phyloP scores from a whole-genome alignment of 352 stramenopile genomes.

The Phytopythium mirpurense region DNA sequence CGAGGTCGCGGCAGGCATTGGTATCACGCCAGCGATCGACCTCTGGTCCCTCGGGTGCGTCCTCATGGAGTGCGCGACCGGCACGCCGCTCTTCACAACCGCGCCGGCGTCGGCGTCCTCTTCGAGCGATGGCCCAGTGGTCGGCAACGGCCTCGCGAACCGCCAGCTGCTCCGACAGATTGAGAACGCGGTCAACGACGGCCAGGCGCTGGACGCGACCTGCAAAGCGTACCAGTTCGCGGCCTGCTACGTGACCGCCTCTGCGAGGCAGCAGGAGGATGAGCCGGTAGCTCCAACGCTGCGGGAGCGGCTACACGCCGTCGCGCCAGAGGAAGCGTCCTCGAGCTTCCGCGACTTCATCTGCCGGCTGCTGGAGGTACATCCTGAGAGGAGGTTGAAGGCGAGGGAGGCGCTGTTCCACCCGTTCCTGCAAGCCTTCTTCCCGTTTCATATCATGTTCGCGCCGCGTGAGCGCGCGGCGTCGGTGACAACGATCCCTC shows the following conservation, averaged over 20 bases:
- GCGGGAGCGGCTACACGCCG: conserved; percentile 26
- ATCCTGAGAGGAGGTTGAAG: conserved; percentile 37
- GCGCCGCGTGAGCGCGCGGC: not conserved
- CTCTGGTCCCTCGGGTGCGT: conserved; percentile 80
- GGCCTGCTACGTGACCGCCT: conserved; percentile 11
- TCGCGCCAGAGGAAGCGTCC: conserved; percentile 11
- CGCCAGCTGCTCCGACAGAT: conserved; percentile 41
- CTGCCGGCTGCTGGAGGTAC: conserved; percentile 37
- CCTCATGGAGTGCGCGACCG: conserved; percentile 53
- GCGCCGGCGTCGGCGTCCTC: not conserved
- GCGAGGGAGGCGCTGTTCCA: conserved; percentile 53
- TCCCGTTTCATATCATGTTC: conserved; percentile 65
- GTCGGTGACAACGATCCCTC: not conserved
- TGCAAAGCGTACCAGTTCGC: conserved; percentile 26
- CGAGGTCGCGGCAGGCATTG: conserved; percentile 56
- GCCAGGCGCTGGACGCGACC: conserved; percentile 14
- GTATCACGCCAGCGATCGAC: conserved; percentile 57
- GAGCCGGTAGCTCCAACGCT: conserved; percentile 9
- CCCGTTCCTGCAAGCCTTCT: conserved; percentile 63
- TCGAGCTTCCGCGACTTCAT: conserved; percentile 54
- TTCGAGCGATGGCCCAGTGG: not conserved
- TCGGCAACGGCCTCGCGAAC: conserved; percentile 16
- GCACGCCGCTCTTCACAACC: conserved; percentile 47
- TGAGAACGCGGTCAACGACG: conserved; percentile 27
- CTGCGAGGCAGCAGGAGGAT: not conserved